phyloP scores from a whole-genome alignment of 441 rosid genomes.

The Corymbia calophylla region DNA sequence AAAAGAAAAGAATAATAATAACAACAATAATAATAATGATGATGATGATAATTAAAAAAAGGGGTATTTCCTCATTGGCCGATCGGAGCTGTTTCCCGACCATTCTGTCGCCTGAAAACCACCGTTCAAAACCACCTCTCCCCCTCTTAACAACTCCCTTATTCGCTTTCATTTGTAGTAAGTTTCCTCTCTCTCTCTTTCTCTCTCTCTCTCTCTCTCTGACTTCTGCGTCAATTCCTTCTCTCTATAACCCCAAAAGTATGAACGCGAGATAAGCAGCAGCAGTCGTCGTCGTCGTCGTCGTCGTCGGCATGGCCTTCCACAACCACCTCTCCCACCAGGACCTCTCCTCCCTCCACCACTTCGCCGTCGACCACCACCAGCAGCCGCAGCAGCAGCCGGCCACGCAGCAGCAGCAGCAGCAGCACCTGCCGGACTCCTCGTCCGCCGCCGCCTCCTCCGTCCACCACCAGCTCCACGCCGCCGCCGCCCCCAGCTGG shows the following conservation, averaged over 20 bases:
- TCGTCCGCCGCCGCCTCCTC: background rate
- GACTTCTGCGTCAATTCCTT: background rate
- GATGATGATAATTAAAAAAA: too few relatives aligned
- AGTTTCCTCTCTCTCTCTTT: background rate
- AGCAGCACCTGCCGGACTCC: background rate
- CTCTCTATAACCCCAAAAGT: background rate
- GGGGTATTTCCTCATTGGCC: background rate
- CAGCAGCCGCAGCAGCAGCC: slow-evolving; percentile 19
- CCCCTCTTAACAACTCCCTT: background rate
- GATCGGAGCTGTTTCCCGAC: background rate
- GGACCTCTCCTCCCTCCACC: slow-evolving; percentile 67
- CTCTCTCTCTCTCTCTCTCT: background rate
- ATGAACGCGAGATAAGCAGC: background rate
- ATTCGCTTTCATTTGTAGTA: background rate
- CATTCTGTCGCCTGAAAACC: slow-evolving; percentile 16
- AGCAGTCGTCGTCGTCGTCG: background rate
- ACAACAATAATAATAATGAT: too few relatives aligned
- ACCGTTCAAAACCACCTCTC: background rate
- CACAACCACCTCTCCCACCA: slow-evolving; percentile 58
- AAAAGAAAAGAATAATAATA: background rate
- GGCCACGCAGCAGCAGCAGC: background rate
- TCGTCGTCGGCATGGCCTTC: slow-evolving; percentile 52
- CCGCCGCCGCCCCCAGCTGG: slow-evolving; percentile 67
- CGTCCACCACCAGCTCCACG: slow-evolving; percentile 18
- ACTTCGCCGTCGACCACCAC: slow-evolving; percentile 33